These are phyloP conservation scores for Williopsis jadinii DNA, from an alignment of 1,139 yeast genomes.

Conservation along the genomic window DNA sequence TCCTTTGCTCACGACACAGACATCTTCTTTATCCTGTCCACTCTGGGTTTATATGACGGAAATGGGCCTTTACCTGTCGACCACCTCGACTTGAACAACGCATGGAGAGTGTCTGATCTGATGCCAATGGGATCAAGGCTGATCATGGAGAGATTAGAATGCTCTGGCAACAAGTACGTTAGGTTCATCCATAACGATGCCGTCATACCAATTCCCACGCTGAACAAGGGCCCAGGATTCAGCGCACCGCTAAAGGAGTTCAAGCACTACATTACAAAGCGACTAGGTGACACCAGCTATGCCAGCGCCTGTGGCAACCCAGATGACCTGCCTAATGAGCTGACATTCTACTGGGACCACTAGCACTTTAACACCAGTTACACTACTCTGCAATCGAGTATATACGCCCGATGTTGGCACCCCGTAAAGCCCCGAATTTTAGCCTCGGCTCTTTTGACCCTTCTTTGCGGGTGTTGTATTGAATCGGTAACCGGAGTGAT, in stretches of 20 bases:
- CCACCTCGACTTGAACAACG: conserved; percentile 33
- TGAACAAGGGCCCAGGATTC: conserved; percentile 47
- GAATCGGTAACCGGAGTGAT: no score
- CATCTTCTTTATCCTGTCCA: conserved; percentile 27
- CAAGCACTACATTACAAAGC: conserved; percentile 4
- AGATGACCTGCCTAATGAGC: conserved; percentile 6
- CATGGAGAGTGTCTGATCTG: conserved; percentile 40
- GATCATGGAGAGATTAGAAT: conserved; percentile 40
- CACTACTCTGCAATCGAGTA: no score
- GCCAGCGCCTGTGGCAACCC: conserved; percentile 12
- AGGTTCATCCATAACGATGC: conserved; percentile 50
- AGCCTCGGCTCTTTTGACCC: no score
- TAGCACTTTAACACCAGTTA: no score
- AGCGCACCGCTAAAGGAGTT: conserved; percentile 33
- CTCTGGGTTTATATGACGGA: conserved; percentile 36
- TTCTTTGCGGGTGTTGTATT: no score
- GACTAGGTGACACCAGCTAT: conserved; percentile 10
- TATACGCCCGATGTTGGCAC: no score
- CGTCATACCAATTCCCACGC: conserved; percentile 42
- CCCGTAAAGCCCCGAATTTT: no score
- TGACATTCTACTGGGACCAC: conserved; percentile 15
- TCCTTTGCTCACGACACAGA: conserved; percentile 20
- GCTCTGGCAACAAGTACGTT: conserved; percentile 26
- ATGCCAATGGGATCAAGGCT: conserved; percentile 53
- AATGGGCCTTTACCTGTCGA: conserved; percentile 23